Evolutionary conservation across 2,329 filamentous ascomycete genomes (phyloP).

Genomic region (Apiospora kogelbergensis): DNA sequence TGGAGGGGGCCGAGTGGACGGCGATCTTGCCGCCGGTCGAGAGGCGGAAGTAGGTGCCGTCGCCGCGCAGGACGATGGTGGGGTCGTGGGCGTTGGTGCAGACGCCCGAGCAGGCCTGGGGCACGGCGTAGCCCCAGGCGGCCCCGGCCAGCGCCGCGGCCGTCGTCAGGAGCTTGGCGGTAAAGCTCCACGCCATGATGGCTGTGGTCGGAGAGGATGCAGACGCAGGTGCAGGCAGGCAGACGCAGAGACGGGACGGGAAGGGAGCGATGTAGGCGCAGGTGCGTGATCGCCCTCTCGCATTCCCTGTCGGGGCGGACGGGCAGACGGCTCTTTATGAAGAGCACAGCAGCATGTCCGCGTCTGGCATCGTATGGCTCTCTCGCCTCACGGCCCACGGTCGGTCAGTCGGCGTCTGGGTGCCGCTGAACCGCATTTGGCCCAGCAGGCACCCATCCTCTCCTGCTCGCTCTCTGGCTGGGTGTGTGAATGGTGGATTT

Average conservation of each 20-base stretch:
- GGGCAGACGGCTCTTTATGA: neutral
- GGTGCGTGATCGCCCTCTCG: neutral
- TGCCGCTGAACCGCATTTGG: neutral
- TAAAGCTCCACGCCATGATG: neutral
- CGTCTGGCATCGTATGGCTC: neutral
- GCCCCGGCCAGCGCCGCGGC: conserved; percentile 7
- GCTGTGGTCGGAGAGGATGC: neutral
- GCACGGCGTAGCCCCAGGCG: conserved; percentile 26
- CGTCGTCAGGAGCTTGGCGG: neutral
- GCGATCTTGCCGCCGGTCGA: conserved; percentile 40
- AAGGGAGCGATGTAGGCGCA: neutral
- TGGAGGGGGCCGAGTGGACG: conserved; percentile 36
- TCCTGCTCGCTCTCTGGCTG: neutral
- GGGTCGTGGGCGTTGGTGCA: conserved; percentile 40
- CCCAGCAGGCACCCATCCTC: neutral
- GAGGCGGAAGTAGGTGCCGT: conserved; percentile 44
- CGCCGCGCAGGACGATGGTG: conserved; percentile 35
- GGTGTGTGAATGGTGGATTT: neutral
- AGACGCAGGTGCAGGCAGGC: no score
- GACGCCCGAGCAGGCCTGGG: conserved; percentile 36
- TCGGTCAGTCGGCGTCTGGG: neutral
- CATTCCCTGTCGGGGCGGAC: neutral
- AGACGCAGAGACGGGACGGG: neutral
- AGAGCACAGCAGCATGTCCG: neutral
- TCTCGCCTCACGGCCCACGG: neutral